Evolutionary conservation across 768 basidiomycete genomes (phyloP), one percentile per base, ranked within the genome.

Genomic region (Kwoniella mangroviensis): DNA sequence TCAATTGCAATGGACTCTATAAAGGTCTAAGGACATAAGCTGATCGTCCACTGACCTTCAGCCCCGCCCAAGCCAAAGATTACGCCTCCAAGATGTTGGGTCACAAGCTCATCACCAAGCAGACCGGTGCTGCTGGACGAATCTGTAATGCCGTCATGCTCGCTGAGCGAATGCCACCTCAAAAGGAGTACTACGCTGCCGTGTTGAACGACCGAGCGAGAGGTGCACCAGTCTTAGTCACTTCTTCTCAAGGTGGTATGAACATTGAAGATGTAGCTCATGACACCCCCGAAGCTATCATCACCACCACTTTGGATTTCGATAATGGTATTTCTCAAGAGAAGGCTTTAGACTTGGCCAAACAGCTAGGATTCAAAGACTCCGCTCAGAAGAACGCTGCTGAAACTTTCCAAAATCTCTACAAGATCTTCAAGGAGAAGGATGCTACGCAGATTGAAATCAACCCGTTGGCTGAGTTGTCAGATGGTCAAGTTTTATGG

Each of bases 361-460:
- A 87, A 81, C 93, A 92, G 82, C 88, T 99, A 63, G 97, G 96
- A 2, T 94, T 98, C 86, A 89, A 89, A 82, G 87, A 88, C 28
- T 81, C 85, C 28, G 87, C 91, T 3, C 89, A 92, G 80, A 87
- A 88, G 63, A 89, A 97, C 81, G 97, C 97, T 12, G 96, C 95
- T 0, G 89, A 92, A 74, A 92, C 93, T 74, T 98, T 99, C 84
- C 88, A 91, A 78, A 92, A 95, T 78, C 88, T 99, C 67, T 98
- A 97, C 86, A 91, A 88, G 79, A 91, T 99, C 81, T 98, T 97
- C 88, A 97, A 94, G 85, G 95, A 98, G 68, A 98, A 95, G 86
- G 97, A 99, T 81, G 94, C 97, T 1, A 98, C 96, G 15, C 97
- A 98, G 84, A 97, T 99, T 77, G 97, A 99, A 85, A 99, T 99